Conservation (phyloP, 441 rosid genomes). For the Melastoma candidum region DNA sequence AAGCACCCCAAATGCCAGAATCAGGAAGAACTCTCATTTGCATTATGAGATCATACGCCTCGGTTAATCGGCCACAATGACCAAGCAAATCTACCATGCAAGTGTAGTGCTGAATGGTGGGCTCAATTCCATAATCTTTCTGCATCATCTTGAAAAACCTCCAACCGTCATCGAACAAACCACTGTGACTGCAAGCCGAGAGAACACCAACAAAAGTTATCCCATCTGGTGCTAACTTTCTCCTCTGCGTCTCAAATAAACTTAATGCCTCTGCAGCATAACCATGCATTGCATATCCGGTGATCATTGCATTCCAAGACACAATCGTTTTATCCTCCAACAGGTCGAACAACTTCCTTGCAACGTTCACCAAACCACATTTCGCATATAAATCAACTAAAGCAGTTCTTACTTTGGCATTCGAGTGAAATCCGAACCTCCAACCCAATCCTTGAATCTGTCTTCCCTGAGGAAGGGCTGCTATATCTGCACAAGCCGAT, state of each 20-base stretch:
- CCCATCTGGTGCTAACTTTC: constrained; percentile 15
- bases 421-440: constrained; percentile 18
- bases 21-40: constrained; percentile 21
- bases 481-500: constrained; percentile 21
- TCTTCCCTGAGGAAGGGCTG: constrained; percentile 21
- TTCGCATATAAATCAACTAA: constrained; percentile 24
- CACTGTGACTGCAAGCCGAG: constrained; percentile 25
- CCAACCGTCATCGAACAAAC: constrained; percentile 23
- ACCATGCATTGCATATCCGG: constrained; percentile 27
- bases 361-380: constrained; percentile 24
- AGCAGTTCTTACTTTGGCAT: constrained; percentile 22
- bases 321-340: constrained; percentile 15
- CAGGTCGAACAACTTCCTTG: constrained; percentile 19
- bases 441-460: constrained; percentile 25
- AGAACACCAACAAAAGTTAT: constrained; percentile 27
- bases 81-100: constrained; percentile 30
- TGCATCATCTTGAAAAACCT: constrained; percentile 18
- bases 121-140: constrained; percentile 14
- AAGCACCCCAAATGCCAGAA: constrained; percentile 29
- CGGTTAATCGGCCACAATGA: constrained; percentile 19
- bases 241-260: constrained; percentile 18
- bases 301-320: constrained; percentile 28
- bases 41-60: constrained; percentile 19
- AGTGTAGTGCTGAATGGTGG: constrained; percentile 23
- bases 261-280: constrained; percentile 16